A percentile compares a stretch with the other conserved stretches of the same genome.
Evolutionary conservation across 257 asterid genomes (phyloP).

Genomic region (Nicotiana tabacum): DNA sequence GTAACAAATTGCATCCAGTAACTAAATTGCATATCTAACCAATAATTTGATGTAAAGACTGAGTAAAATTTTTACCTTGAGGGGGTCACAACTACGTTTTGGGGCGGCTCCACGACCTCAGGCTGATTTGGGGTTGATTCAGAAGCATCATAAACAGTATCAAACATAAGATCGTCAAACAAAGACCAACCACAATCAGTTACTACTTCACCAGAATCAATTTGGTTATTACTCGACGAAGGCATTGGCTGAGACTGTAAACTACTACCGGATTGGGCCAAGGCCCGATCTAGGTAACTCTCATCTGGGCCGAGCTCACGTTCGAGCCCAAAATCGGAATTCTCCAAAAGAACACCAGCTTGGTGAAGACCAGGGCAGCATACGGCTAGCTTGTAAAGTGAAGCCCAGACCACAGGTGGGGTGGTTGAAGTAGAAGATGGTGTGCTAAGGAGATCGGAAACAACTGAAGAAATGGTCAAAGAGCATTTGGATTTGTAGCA

Average conservation of each 20-base stretch:
- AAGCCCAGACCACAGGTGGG: constrained; percentile 59
- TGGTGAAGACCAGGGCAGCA: constrained; percentile 87
- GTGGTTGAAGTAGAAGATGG: constrained; percentile 7
- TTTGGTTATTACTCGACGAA: constrained; percentile 25
- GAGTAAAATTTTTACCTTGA: not conserved
- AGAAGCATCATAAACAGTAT: constrained; percentile 56
- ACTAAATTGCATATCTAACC: not conserved
- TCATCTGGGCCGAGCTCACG: constrained; percentile 89
- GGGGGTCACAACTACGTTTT: constrained; percentile 15
- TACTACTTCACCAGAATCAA: constrained; percentile 15
- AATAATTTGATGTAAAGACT: not conserved
- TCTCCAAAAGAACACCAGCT: constrained; percentile 81
- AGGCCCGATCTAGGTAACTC: constrained; percentile 11
- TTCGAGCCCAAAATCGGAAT: constrained; percentile 87
- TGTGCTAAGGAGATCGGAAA: constrained; percentile 55
- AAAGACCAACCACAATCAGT: constrained; percentile 71
- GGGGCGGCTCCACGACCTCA: constrained; percentile 7
- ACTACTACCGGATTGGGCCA: constrained; percentile 11
- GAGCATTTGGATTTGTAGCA: constrained; percentile 68
- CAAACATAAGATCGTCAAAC: constrained; percentile 71
- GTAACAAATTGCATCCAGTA: too few relatives aligned
- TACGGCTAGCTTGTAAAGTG: constrained; percentile 80
- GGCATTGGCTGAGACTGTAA: not conserved
- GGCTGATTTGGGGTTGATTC: constrained; percentile 34
- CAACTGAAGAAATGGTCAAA: constrained; percentile 65